Evolutionary conservation across 148 eudicot genomes (phyloP).

Genomic region (Polygonum maritimum): DNA sequence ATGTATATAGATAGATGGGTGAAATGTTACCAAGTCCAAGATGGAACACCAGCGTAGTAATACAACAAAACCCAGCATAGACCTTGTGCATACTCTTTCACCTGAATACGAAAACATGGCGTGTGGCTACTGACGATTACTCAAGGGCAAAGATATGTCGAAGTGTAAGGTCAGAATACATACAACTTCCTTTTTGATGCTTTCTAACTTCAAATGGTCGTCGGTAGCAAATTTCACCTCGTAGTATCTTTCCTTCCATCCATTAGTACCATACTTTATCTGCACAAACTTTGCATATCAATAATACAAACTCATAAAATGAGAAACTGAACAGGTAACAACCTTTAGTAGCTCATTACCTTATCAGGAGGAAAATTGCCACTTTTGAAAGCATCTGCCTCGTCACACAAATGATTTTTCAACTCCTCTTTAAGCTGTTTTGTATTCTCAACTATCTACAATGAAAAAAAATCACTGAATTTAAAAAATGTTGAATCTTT

Average conservation of each 20-base stretch:
- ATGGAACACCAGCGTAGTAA: constrained; percentile 37
- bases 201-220: constrained; percentile 12
- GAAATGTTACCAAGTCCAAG: constrained; percentile 30
- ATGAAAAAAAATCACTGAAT: not conserved
- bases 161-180: not conserved
- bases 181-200: constrained; percentile 25
- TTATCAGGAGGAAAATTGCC: constrained; percentile 22
- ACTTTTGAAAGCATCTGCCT: constrained; percentile 22
- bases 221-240: constrained; percentile 27
- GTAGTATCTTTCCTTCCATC: constrained; percentile 39
- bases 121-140: not conserved
- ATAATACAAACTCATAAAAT: not conserved
- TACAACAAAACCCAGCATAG: constrained; percentile 34
- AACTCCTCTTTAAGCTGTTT: constrained; percentile 26
- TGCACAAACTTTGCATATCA: constrained; percentile 8
- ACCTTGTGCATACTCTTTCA: constrained; percentile 36
- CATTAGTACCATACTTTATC: constrained; percentile 29
- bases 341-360: not conserved
- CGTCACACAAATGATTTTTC: constrained; percentile 5
- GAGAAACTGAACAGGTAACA: not conserved
- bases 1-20: not conserved
- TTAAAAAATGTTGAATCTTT: not conserved
- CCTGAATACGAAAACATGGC: constrained; percentile 19
- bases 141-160: not conserved
- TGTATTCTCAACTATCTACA: constrained; percentile 21